These are phyloP conservation scores for Heliosperma pusillum DNA, from an alignment of 148 eudicot species.

Conservation along the genomic window DNA sequence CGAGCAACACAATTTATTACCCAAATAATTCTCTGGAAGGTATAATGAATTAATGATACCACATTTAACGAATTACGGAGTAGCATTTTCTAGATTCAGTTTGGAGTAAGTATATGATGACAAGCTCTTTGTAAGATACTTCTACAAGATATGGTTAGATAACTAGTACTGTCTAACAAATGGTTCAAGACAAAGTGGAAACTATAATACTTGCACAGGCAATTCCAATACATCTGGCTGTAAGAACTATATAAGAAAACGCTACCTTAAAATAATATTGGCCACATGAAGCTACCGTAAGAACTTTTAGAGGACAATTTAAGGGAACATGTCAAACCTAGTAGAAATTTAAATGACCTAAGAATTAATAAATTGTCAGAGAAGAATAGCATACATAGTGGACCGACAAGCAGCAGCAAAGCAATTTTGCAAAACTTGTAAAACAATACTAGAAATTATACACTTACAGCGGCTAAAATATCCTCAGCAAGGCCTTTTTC, in stretches of 20 bases:
- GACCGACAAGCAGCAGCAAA: background rate
- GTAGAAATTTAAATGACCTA: conserved; percentile 1
- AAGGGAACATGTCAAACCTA: background rate
- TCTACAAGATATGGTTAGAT: background rate
- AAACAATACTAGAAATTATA: background rate
- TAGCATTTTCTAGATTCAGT: background rate
- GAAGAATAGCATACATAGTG: background rate
- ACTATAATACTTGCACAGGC: background rate
- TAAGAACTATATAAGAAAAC: background rate
- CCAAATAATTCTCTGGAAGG: background rate
- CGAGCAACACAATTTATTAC: background rate
- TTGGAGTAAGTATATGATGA: background rate
- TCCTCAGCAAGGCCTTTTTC: conserved; percentile 81
- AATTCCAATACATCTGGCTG: background rate
- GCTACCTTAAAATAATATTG: background rate
- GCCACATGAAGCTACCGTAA: background rate
- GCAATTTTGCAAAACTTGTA: background rate
- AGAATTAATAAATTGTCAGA: background rate
- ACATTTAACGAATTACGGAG: background rate
- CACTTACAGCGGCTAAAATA: conserved; percentile 72
- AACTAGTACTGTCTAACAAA: background rate
- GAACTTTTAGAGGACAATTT: background rate
- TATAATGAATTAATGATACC: background rate
- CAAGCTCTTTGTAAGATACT: background rate
- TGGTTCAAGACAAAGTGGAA: background rate